Conservation (phyloP, 257 asterid species). For the Solanum infundibuliforme region DNA sequence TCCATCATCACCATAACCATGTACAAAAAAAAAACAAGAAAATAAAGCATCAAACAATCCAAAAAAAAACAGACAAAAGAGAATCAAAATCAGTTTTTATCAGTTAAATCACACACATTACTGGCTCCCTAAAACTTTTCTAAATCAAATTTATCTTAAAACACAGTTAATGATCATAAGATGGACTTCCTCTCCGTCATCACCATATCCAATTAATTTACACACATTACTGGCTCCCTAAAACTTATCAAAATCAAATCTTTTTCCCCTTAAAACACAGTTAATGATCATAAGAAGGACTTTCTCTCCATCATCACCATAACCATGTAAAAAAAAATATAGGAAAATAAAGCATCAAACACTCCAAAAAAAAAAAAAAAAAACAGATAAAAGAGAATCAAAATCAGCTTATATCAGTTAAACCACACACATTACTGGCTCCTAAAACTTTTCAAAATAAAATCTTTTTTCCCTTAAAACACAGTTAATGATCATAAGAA, state of each 20-base stretch:
- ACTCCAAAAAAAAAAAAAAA: neutral
- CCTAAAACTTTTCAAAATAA: neutral
- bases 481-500: neutral
- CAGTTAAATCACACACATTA: neutral
- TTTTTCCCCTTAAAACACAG: neutral
- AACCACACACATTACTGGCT: neutral
- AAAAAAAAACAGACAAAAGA: neutral
- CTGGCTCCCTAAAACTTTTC: neutral
- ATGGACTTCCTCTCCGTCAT: no score
- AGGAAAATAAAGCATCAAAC: neutral
- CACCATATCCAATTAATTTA: no score
- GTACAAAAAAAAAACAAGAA: neutral
- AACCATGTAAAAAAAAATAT: neutral
- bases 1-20: neutral
- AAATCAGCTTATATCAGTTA: neutral
- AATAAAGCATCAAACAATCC: neutral
- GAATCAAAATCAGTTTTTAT: neutral
- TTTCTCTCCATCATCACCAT: neutral
- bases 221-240: neutral
- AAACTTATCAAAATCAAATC: neutral
- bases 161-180: no score
- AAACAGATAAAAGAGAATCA: neutral
- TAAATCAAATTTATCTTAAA: no score
- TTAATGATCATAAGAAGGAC: neutral
- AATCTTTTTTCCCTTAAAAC: neutral